These are phyloP conservation scores for Penicillium sp. DNA, from an alignment of 2,329 filamentous ascomycete genomes.

Conservation along the genomic window DNA sequence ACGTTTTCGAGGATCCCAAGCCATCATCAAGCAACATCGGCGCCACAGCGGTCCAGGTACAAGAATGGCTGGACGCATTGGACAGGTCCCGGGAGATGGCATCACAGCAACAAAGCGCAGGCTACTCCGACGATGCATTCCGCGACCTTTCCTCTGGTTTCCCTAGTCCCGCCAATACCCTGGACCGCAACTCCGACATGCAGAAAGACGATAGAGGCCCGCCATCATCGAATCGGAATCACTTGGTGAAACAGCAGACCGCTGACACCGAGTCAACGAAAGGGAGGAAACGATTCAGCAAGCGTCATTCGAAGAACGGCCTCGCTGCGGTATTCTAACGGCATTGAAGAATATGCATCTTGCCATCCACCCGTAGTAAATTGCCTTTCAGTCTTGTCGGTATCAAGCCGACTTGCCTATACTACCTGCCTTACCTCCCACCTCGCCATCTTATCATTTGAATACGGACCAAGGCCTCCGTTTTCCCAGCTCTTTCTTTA, in stretches of 20 bases:
- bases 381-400: neutral
- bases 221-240: slow-evolving; percentile 44
- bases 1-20: slow-evolving; percentile 91
- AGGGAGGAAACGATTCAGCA: slow-evolving; percentile 72
- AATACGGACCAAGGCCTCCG: neutral
- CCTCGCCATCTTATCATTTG: neutral
- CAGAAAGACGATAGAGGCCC: slow-evolving; percentile 30
- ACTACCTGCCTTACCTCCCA: neutral
- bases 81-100: slow-evolving; percentile 85
- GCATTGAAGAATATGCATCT: neutral
- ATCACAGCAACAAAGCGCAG: slow-evolving; percentile 65
- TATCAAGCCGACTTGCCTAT: neutral
- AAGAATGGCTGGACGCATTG: slow-evolving; percentile 90
- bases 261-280: slow-evolving; percentile 56
- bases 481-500: slow-evolving; percentile 1
- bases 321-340: slow-evolving; percentile 77
- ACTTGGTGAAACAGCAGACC: slow-evolving; percentile 43
- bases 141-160: slow-evolving; percentile 67
- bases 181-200: slow-evolving; percentile 43
- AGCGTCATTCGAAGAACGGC: slow-evolving; percentile 91
- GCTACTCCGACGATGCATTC: slow-evolving; percentile 64
- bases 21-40: slow-evolving; percentile 62
- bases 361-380: neutral
- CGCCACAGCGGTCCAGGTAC: slow-evolving; percentile 65
- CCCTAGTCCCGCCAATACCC: slow-evolving; percentile 59